phyloP scores from a whole-genome alignment of 768 basidiomycete genomes.

The Boletus subcaerulescens region DNA sequence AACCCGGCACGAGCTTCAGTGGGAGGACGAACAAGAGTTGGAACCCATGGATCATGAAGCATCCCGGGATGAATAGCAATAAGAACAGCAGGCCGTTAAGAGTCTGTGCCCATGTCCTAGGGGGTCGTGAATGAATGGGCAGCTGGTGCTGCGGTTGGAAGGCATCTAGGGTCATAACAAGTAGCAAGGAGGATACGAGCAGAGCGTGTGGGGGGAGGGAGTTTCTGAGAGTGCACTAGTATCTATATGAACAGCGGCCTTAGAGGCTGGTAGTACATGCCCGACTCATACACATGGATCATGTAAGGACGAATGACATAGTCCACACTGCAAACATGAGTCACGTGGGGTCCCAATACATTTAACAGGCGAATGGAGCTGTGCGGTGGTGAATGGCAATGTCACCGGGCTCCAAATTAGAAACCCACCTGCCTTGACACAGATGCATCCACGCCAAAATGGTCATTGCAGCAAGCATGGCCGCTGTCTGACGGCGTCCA shows the following conservation, averaged over 20 bases:
- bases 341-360: conserved; percentile 13
- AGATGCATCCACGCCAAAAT: conserved; percentile 45
- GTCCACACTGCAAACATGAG: not conserved
- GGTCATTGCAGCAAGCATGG: conserved; percentile 29
- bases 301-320: conserved; percentile 19
- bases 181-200: not conserved
- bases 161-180: conserved; percentile 20
- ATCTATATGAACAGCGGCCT: conserved; percentile 13
- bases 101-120: conserved; percentile 50
- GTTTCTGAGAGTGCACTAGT: not conserved
- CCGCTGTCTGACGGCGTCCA: conserved; percentile 29
- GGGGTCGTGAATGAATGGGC: conserved; percentile 53
- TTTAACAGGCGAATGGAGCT: no score
- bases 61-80: conserved; percentile 59
- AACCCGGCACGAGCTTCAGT: conserved; percentile 60
- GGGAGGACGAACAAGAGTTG: conserved; percentile 75
- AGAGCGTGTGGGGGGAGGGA: not conserved
- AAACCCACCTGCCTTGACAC: conserved; percentile 43
- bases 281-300: not conserved
- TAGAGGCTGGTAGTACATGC: not conserved
- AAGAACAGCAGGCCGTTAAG: conserved; percentile 51
- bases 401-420: not conserved
- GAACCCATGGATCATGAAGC: conserved; percentile 64
- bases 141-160: conserved; percentile 36
- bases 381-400: no score